These are phyloP conservation scores for Plasmodium falciparum DNA, from an alignment of 169 alveolate genomes.

Conservation along the genomic window DNA sequence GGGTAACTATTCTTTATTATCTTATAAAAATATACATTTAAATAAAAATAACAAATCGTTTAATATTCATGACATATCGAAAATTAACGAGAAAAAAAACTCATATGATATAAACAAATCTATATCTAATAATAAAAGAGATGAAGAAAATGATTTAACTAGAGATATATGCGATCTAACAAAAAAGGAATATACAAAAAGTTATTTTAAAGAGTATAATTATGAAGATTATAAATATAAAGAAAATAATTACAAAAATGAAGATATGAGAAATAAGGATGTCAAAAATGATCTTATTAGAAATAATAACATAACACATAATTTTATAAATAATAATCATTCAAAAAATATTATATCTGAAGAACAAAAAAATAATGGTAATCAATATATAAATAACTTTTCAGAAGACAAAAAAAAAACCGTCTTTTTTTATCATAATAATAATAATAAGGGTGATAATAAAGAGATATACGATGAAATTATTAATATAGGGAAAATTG, in stretches of 20 bases:
- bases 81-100: background rate
- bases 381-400: background rate
- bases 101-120: background rate
- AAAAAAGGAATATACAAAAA: background rate
- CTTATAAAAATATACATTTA: background rate
- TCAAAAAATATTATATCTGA: background rate
- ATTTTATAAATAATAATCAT: background rate
- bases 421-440: background rate
- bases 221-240: background rate
- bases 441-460: background rate
- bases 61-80: background rate
- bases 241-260: background rate
- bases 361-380: background rate
- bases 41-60: background rate
- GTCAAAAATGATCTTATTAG: too few relatives aligned
- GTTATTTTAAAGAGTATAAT: background rate
- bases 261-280: background rate
- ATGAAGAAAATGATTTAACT: background rate
- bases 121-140: background rate
- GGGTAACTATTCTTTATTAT: background rate
- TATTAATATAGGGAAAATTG: slow-evolving; percentile 30
- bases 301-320: background rate
- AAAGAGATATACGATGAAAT: slow-evolving; percentile 38
- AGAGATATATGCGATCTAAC: too few relatives aligned
- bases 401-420: background rate